Conservation (phyloP, 345 rosid genomes). For the Cardiospermum halicacabum region DNA sequence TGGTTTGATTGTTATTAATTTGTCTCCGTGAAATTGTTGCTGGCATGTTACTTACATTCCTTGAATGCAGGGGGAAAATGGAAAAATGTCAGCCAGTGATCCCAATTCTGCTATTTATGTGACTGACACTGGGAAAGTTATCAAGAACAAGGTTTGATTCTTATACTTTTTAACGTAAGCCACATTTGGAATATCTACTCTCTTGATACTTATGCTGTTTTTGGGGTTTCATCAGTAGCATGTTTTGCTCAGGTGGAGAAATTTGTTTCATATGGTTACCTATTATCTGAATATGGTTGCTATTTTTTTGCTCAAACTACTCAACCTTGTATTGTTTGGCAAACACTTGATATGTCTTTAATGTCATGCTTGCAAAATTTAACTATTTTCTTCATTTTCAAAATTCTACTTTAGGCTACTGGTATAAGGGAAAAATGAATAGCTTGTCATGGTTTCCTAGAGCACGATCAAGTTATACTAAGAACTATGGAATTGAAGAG, state of each 20-base stretch:
- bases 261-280: neutral
- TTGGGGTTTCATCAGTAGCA: neutral
- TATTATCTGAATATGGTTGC: neutral
- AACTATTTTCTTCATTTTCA: neutral
- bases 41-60: slow-evolving; percentile 5
- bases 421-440: neutral
- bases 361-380: neutral
- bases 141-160: slow-evolving; percentile 64
- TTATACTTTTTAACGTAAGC: neutral
- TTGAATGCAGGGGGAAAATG: slow-evolving; percentile 74
- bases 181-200: neutral
- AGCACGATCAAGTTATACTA: too few relatives aligned
- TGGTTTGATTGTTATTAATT: too few relatives aligned
- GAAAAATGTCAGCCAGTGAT: slow-evolving; percentile 98
- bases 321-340: neutral
- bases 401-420: neutral
- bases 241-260: neutral
- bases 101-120: slow-evolving; percentile 94
- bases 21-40: neutral
- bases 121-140: slow-evolving; percentile 76
- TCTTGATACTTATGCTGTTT: neutral
- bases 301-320: neutral
- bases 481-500: too few relatives aligned
- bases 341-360: neutral
- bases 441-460: neutral